Evolutionary conservation across 2,329 filamentous ascomycete genomes (phyloP).

Genomic region (Aureobasidium leucospermi): DNA sequence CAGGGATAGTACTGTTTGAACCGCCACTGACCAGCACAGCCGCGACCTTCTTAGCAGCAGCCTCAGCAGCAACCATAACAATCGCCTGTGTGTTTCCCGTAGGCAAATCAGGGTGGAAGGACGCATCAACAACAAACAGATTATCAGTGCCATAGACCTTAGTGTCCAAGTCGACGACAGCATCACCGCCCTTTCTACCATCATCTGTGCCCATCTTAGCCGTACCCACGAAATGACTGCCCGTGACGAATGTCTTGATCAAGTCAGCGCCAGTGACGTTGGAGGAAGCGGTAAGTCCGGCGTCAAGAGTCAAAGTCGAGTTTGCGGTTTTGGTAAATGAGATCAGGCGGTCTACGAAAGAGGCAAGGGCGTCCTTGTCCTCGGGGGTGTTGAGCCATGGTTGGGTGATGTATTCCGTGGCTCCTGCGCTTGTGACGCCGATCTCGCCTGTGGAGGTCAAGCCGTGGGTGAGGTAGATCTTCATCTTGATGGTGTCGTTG

Average conservation of each 20-base stretch:
- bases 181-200: slow-evolving; percentile 46
- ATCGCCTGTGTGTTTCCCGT: slow-evolving; percentile 59
- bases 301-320: slow-evolving; percentile 31
- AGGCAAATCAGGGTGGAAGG: slow-evolving; percentile 59
- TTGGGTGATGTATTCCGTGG: slow-evolving; percentile 40
- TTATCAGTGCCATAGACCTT: slow-evolving; percentile 47
- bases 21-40: background rate
- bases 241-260: slow-evolving; percentile 16
- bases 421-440: slow-evolving; percentile 27
- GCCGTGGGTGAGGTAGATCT: slow-evolving; percentile 51
- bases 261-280: slow-evolving; percentile 4
- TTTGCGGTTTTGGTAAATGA: slow-evolving; percentile 33
- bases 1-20: slow-evolving; percentile 26
- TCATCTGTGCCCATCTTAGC: slow-evolving; percentile 54
- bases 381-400: slow-evolving; percentile 45
- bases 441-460: slow-evolving; percentile 39
- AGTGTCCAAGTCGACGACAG: slow-evolving; percentile 57
- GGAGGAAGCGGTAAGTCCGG: slow-evolving; percentile 22
- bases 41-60: slow-evolving; percentile 46
- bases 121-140: slow-evolving; percentile 49
- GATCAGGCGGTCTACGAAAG: slow-evolving; percentile 41
- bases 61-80: slow-evolving; percentile 56
- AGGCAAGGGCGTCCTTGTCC: slow-evolving; percentile 32
- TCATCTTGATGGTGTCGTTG: slow-evolving; percentile 45
- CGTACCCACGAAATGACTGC: slow-evolving; percentile 41